phyloP scores from a whole-genome alignment of 2,329 filamentous ascomycete genomes.

The Aureobasidium sp. region DNA sequence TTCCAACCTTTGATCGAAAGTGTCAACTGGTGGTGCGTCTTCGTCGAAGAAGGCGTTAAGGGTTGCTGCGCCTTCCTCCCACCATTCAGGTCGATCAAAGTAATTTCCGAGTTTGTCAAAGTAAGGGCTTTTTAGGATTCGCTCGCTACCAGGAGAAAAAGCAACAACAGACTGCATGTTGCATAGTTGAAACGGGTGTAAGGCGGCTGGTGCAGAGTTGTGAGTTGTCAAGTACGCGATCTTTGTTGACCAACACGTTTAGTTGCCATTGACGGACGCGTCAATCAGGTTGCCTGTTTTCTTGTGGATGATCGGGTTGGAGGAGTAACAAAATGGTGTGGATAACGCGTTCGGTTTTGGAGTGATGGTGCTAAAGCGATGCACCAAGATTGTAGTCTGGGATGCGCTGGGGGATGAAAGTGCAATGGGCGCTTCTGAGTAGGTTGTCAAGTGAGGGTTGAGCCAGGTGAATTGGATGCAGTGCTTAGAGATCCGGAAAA shows the following conservation, averaged over 20 bases:
- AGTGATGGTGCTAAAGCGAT: neutral
- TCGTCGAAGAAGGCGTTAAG: neutral
- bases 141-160: neutral
- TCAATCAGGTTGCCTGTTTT: neutral
- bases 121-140: neutral
- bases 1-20: neutral
- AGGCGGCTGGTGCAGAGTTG: neutral
- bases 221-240: neutral
- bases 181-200: neutral
- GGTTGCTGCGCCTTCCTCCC: neutral
- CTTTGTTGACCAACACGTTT: neutral
- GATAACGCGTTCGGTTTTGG: neutral
- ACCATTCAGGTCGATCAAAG: conserved; percentile 1
- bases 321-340: neutral
- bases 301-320: neutral
- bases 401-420: no score
- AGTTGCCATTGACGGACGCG: neutral
- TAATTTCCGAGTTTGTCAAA: neutral
- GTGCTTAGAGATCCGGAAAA: neutral
- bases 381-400: no score
- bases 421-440: neutral
- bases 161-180: neutral
- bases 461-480: neutral
- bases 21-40: neutral
- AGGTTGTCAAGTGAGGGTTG: neutral